Conservation (phyloP, 2,329 filamentous ascomycete genomes). For the Aspergillus quadrilineatus region DNA sequence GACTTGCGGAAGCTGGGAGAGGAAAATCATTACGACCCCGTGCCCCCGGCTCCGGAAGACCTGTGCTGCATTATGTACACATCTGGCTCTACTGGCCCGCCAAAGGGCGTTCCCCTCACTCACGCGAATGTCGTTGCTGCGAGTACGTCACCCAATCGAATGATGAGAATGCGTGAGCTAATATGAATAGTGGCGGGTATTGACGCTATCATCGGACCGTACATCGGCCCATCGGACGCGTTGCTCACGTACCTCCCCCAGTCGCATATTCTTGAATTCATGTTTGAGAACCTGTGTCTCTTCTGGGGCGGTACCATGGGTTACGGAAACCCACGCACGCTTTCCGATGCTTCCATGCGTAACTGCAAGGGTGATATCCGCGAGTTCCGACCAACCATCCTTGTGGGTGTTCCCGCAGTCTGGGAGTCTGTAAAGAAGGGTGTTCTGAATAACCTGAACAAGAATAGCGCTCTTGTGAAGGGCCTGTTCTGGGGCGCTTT, state of each 20-base stretch:
- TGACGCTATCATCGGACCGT: conserved; percentile 71
- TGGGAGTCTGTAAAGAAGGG: conserved; percentile 99
- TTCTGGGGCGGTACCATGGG: conserved; percentile 90
- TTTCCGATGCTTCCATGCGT: conserved; percentile 80
- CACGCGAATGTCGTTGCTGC: conserved; percentile 79
- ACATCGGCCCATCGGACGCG: conserved; percentile 73
- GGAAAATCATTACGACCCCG: conserved; percentile 68
- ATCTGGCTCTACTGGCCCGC: conserved; percentile 82
- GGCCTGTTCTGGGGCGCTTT: conserved; percentile 75
- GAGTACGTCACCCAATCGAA: conserved; percentile 50
- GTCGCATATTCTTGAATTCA: conserved; percentile 94
- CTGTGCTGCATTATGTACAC: conserved; percentile 81
- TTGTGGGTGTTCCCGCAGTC: conserved; percentile 92
- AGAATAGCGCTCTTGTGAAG: conserved; percentile 66
- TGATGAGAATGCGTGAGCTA: conserved; percentile 9
- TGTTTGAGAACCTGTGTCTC: conserved; percentile 86
- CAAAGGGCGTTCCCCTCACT: conserved; percentile 82
- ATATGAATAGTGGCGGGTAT: conserved; percentile 69
- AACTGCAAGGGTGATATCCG: conserved; percentile 94
- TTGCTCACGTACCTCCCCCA: conserved; percentile 90
- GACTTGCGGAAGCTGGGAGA: conserved; percentile 57
- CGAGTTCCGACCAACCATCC: conserved; percentile 82
- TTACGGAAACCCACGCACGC: conserved; percentile 85
- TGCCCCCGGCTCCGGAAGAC: conserved; percentile 71
- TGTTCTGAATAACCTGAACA: conserved; percentile 74